Evolutionary conservation across 345 rosid genomes (phyloP).

Genomic region (Trapa incisa): DNA sequence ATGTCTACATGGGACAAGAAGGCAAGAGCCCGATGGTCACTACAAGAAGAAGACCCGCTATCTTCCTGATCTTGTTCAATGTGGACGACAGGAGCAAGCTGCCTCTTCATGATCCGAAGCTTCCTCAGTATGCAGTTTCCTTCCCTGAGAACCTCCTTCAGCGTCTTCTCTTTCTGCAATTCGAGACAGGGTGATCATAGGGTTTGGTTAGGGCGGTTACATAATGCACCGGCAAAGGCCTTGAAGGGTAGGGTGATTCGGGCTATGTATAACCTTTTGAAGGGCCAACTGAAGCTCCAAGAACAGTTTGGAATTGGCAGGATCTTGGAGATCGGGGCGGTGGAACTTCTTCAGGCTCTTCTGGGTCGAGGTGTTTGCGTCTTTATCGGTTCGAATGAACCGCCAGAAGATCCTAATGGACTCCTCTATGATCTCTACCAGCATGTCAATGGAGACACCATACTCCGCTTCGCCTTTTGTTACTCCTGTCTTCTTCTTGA

Average conservation of each 20-base stretch:
- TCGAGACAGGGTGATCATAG: background rate
- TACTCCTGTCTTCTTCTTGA: constrained; percentile 29
- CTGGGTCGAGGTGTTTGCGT: constrained; percentile 20
- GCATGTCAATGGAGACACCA: constrained; percentile 39
- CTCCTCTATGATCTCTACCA: constrained; percentile 82
- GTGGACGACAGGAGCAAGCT: background rate
- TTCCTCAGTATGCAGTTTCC: constrained; percentile 46
- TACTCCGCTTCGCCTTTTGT: constrained; percentile 22
- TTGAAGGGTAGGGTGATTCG: background rate
- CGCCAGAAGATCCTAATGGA: constrained; percentile 77
- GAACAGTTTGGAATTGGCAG: constrained; percentile 33
- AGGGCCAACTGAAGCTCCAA: constrained; percentile 38
- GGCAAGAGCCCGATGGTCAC: constrained; percentile 43
- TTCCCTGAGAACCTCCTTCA: constrained; percentile 39
- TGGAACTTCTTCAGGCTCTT: constrained; percentile 35
- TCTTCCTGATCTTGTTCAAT: constrained; percentile 16
- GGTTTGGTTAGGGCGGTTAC: background rate
- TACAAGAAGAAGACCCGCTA: background rate
- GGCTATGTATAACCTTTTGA: constrained; percentile 38
- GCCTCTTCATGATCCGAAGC: constrained; percentile 17
- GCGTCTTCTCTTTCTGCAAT: constrained; percentile 56
- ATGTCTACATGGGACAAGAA: constrained; percentile 88
- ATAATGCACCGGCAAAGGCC: background rate
- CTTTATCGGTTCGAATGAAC: constrained; percentile 69
- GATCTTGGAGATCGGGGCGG: constrained; percentile 51